phyloP scores from a whole-genome alignment of 1,284 basidiomycete genomes.

The Cutaneotrichosporon cutaneum region DNA sequence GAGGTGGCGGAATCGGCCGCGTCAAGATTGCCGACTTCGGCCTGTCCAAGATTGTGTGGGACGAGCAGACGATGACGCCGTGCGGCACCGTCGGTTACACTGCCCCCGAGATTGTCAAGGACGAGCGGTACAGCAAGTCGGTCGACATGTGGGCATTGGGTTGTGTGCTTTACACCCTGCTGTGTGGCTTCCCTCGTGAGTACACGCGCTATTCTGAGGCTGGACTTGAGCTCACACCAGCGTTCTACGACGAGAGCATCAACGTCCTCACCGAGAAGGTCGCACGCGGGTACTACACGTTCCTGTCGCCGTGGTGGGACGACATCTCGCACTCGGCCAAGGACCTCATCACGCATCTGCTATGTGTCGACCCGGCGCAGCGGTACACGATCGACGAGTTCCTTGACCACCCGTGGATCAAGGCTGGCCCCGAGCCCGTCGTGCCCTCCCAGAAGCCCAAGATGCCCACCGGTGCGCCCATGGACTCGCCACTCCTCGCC shows the following conservation, averaged over 20 bases:
- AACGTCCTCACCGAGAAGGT: constrained; percentile 98
- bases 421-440: constrained; percentile 55
- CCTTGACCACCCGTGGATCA: constrained; percentile 87
- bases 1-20: constrained; percentile 94
- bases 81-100: constrained; percentile 99
- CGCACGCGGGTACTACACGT: constrained; percentile 95
- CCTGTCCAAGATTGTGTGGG: constrained; percentile 97
- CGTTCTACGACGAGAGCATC: constrained; percentile 99
- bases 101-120: constrained; percentile 98
- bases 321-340: constrained; percentile 86
- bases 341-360: constrained; percentile 89
- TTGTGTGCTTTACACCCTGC: constrained; percentile 94
- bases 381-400: constrained; percentile 99
- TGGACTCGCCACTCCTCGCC: constrained; percentile 88
- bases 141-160: constrained; percentile 99
- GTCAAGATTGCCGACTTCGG: constrained; percentile 99
- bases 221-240: constrained; percentile 43
- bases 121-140: constrained; percentile 96
- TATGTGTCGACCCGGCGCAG: constrained; percentile 93
- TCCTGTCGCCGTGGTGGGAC: constrained; percentile 99
- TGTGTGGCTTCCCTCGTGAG: constrained; percentile 90
- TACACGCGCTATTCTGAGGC: not conserved
- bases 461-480: constrained; percentile 56
- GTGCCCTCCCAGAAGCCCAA: constrained; percentile 45
- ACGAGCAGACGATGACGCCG: constrained; percentile 98